These are phyloP conservation scores for Penicillium brevicompactum DNA, from an alignment of 2,329 filamentous ascomycete species.

Conservation along the genomic window DNA sequence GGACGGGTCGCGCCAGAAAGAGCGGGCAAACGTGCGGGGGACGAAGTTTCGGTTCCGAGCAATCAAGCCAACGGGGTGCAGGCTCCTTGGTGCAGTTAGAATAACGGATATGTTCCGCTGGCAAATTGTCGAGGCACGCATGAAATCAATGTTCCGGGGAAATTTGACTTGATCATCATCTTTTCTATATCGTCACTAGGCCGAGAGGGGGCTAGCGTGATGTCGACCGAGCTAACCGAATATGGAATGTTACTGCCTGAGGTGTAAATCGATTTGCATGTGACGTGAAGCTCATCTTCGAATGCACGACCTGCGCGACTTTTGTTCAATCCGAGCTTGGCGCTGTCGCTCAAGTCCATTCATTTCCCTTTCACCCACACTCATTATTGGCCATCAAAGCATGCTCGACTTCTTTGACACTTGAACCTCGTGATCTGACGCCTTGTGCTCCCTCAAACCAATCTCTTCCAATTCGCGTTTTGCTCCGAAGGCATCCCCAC, in stretches of 20 bases:
- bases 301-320: slow-evolving; percentile 1
- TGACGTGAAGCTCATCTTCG: slow-evolving; percentile 12
- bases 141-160: slow-evolving; percentile 10
- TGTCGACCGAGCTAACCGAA: not conserved
- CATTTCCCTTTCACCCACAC: not conserved
- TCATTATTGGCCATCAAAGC: slow-evolving; percentile 3
- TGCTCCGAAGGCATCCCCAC: slow-evolving; percentile 7
- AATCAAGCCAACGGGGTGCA: not conserved
- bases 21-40: not conserved
- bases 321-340: slow-evolving; percentile 8
- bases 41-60: not conserved
- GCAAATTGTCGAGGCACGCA: slow-evolving; percentile 19
- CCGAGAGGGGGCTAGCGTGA: not conserved
- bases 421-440: slow-evolving; percentile 3
- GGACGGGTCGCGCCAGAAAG: slow-evolving; percentile 1
- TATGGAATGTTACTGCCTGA: slow-evolving; percentile 5
- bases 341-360: slow-evolving; percentile 8
- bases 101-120: slow-evolving; percentile 20
- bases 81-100: not conserved
- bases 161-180: slow-evolving; percentile 9
- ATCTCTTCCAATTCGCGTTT: not conserved
- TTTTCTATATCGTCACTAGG: slow-evolving; percentile 12
- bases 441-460: slow-evolving; percentile 6
- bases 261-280: slow-evolving; percentile 12
- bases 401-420: slow-evolving; percentile 2